These are phyloP conservation scores for Aspergillus tamarii DNA, from an alignment of 2,329 filamentous ascomycete genomes.

Conservation along the genomic window DNA sequence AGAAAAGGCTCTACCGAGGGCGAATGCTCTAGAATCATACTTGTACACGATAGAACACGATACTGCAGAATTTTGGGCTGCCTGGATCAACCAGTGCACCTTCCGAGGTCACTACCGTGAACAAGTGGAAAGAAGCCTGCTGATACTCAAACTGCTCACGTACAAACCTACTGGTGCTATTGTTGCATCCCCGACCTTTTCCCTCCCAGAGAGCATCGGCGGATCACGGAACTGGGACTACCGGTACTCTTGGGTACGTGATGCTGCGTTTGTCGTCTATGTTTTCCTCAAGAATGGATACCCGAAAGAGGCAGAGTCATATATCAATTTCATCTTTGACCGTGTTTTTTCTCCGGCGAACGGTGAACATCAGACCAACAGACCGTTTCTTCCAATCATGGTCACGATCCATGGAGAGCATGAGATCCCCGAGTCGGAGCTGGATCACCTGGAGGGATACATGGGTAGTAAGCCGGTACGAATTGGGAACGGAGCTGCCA, in stretches of 20 bases:
- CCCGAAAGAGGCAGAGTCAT: slow-evolving; percentile 73
- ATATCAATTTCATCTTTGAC: slow-evolving; percentile 77
- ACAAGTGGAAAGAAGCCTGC: slow-evolving; percentile 69
- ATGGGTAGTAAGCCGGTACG: not conserved
- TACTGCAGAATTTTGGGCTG: not conserved
- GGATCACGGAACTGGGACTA: slow-evolving; percentile 59
- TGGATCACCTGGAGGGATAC: not conserved
- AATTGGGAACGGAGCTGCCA: not conserved
- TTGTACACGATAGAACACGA: not conserved
- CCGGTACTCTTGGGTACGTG: slow-evolving; percentile 72
- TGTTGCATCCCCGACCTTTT: slow-evolving; percentile 75
- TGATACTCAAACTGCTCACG: slow-evolving; percentile 76
- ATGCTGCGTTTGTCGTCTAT: slow-evolving; percentile 78
- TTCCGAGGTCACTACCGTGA: slow-evolving; percentile 75
- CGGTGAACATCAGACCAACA: slow-evolving; percentile 51
- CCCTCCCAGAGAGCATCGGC: slow-evolving; percentile 73
- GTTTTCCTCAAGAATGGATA: slow-evolving; percentile 76
- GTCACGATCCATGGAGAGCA: not conserved
- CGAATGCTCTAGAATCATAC: not conserved
- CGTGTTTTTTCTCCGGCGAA: slow-evolving; percentile 57
- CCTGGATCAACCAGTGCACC: slow-evolving; percentile 69
- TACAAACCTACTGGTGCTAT: slow-evolving; percentile 80
- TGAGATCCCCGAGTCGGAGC: not conserved
- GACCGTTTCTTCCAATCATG: not conserved
- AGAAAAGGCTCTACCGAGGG: not conserved